These are phyloP conservation scores for Trichoderma atrobrunneum DNA, from an alignment of 2,329 filamentous ascomycete species.

Conservation along the genomic window DNA sequence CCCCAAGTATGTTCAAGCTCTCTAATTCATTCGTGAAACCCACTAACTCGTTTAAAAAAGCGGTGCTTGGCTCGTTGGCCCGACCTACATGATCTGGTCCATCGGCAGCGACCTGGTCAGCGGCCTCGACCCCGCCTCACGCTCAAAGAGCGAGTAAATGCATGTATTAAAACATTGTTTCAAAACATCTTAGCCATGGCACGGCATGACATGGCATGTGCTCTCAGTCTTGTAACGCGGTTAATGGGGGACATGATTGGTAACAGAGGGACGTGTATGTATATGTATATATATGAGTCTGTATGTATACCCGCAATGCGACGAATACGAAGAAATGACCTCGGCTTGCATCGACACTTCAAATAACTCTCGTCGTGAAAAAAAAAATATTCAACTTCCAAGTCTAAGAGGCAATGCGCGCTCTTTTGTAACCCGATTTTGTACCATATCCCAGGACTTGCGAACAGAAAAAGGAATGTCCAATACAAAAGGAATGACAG, in stretches of 20 bases:
- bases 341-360: background rate
- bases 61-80: conserved; percentile 54
- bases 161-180: background rate
- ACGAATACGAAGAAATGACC: conserved; percentile 9
- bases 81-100: conserved; percentile 50
- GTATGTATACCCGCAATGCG: conserved; percentile 15
- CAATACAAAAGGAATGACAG: conserved; percentile 15
- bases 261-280: background rate
- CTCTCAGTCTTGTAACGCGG: background rate
- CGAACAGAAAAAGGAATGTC: conserved; percentile 10
- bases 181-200: background rate
- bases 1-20: conserved; percentile 48
- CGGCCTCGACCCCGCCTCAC: conserved; percentile 41
- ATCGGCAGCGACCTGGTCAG: conserved; percentile 50
- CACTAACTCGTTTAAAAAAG: conserved; percentile 32
- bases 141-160: conserved; percentile 42
- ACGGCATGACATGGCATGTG: background rate
- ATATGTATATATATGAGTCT: conserved; percentile 5
- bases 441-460: conserved; percentile 13
- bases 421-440: conserved; percentile 3
- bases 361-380: background rate
- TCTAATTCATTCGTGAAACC: background rate
- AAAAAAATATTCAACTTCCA: background rate
- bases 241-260: background rate
- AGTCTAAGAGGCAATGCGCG: background rate